Evolutionary conservation across 257 asterid genomes (phyloP).

Genomic region (Solanum bulbocastanum): DNA sequence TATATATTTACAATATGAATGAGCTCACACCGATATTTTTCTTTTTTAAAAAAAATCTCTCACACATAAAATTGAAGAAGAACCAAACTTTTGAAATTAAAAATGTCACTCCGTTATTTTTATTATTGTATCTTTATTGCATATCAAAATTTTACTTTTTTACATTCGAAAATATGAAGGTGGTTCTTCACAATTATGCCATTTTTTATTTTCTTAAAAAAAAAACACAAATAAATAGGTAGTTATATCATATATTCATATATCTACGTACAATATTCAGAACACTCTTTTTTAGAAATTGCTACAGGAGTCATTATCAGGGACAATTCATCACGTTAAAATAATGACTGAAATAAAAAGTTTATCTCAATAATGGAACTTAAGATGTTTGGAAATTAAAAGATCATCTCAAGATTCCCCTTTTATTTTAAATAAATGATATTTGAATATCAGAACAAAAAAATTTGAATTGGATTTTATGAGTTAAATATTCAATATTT

Average conservation of each 20-base stretch:
- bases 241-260: background rate
- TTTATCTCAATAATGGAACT: background rate
- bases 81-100: background rate
- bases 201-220: background rate
- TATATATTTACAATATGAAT: background rate
- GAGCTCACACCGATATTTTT: background rate
- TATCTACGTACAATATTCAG: background rate
- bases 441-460: background rate
- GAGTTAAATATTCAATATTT: background rate
- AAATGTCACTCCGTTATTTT: background rate
- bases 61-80: background rate
- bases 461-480: background rate
- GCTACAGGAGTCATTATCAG: background rate
- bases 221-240: background rate
- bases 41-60: too few species aligned
- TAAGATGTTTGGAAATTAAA: background rate
- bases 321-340: background rate
- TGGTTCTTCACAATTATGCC: background rate
- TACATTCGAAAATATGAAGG: background rate
- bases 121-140: background rate
- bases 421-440: background rate
- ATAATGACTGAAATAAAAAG: background rate
- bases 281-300: background rate
- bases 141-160: background rate
- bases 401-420: background rate